A percentile compares a stretch with the other conserved stretches of the same genome.
Evolutionary conservation across 495 filamentous ascomycete species (phyloP).

Genomic region (Aspergillus funiculosus): DNA sequence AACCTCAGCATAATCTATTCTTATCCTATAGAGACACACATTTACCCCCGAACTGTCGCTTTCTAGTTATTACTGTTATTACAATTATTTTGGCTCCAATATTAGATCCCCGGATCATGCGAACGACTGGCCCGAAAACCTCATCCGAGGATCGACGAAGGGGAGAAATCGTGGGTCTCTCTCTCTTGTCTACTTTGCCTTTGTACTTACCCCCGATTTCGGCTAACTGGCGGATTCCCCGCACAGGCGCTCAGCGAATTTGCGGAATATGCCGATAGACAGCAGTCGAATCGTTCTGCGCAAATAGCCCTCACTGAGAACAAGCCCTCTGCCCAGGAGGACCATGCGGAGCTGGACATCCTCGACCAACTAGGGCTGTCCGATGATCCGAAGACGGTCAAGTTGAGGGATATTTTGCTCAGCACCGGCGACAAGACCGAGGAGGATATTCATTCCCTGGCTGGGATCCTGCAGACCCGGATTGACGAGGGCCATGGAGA

Average conservation of each 20-base stretch:
- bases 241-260: constrained; percentile 86
- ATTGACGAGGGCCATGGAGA: constrained; percentile 86
- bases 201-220: constrained; percentile 4
- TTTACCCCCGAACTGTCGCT: too few relatives aligned
- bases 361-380: constrained; percentile 79
- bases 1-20: background rate
- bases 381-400: constrained; percentile 62
- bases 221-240: background rate
- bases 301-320: constrained; percentile 22
- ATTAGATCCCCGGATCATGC: constrained; percentile 21
- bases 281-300: constrained; percentile 65
- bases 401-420: constrained; percentile 72
- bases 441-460: constrained; percentile 55
- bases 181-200: constrained; percentile 1
- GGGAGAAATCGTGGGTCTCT: constrained; percentile 68
- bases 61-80: too few relatives aligned
- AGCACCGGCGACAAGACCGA: constrained; percentile 53
- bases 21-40: too few relatives aligned
- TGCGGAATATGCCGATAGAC: constrained; percentile 93
- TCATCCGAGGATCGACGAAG: constrained; percentile 70
- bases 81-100: background rate
- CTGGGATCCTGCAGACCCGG: constrained; percentile 55
- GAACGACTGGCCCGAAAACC: constrained; percentile 46
- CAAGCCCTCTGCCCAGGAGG: constrained; percentile 49
- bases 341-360: constrained; percentile 88